Evolutionary conservation across 176 grass and related monocot species (phyloP), one percentile per base, ranked within the genome.

Genomic region (Cenchrus purpureus): DNA sequence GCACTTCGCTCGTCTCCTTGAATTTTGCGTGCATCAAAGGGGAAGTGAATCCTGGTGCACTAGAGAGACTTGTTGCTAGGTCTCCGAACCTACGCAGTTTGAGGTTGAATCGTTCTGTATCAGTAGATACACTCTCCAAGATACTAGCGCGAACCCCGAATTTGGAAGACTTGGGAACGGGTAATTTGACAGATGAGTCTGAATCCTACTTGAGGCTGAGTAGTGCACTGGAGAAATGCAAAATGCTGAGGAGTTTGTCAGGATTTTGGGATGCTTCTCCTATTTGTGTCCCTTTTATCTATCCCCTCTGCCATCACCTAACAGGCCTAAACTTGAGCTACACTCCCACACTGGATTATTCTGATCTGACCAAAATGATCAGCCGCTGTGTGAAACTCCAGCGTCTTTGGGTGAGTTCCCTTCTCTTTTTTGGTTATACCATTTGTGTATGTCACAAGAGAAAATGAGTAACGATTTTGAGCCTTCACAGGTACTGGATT

Each of bases 11-110:
- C 52, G 79, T 87, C 32, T 91, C 95, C 34, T 89, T 97, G 77
- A 97, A 97, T 74, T 97, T 97, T 20, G 84, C 92, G 2, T 97
- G 95, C 82, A 88, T 97, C 55, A 94, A 87, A 89, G 84, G 90
- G 58, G 92, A 88, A 75, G 83, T 94, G 53, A 95, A 97, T 78
- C 46, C 86, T 51, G 64, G 59, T 79, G 73, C 90, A 52, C 56
- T 97, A 55, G 95, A 97, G 85, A 80, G 86, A 81, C 91, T 97
- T 61, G 88, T 94, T 73, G 64, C 90, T 70, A 91, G 91, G 86
- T 97, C 90, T 49, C 90, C 86, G 1, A 93, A 93, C 74, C 79
- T 97, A 31, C 91, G 95, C 25, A 90, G 88, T 84, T 91, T 97
- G 79, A 86, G 88, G 84, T 77, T 95, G 69, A 97, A 95, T 85